Evolutionary conservation across 805 yeast genomes (phyloP).

Genomic region (Lachancea fermentati): DNA sequence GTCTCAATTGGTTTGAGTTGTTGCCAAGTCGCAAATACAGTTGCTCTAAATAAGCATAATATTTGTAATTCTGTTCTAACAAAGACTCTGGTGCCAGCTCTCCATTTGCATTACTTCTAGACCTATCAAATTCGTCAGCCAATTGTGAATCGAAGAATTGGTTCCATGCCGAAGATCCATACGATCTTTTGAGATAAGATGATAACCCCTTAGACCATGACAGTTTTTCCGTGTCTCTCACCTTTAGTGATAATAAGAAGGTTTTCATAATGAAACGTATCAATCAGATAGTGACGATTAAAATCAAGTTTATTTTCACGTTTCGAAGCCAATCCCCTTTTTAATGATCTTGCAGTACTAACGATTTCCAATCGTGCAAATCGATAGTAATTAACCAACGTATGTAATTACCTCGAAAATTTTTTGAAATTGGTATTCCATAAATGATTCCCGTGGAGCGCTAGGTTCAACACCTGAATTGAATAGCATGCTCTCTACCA

Average conservation of each 20-base stretch:
- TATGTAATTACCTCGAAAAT: background rate
- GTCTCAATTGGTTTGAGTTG: conserved; percentile 44
- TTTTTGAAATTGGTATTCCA: background rate
- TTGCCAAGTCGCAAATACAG: conserved; percentile 73
- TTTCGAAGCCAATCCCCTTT: background rate
- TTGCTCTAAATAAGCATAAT: conserved; percentile 77
- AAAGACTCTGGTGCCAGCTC: conserved; percentile 28
- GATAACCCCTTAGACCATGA: conserved; percentile 29
- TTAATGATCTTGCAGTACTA: background rate
- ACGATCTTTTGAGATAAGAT: conserved; percentile 26
- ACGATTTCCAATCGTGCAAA: background rate
- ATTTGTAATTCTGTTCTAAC: conserved; percentile 44
- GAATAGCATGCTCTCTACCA: background rate
- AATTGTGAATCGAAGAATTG: conserved; percentile 27
- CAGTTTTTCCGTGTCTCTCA: conserved; percentile 29
- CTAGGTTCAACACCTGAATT: no score
- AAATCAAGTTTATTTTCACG: background rate
- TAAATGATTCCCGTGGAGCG: no score
- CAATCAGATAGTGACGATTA: no score
- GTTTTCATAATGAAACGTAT: conserved; percentile 26
- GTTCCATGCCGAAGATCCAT: conserved; percentile 29
- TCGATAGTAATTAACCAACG: background rate
- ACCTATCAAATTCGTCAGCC: conserved; percentile 23
- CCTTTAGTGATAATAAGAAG: conserved; percentile 18
- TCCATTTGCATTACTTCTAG: conserved; percentile 31